These are phyloP conservation scores for Diaporthe australafricana DNA, from an alignment of 2,329 filamentous ascomycete species.

Conservation along the genomic window DNA sequence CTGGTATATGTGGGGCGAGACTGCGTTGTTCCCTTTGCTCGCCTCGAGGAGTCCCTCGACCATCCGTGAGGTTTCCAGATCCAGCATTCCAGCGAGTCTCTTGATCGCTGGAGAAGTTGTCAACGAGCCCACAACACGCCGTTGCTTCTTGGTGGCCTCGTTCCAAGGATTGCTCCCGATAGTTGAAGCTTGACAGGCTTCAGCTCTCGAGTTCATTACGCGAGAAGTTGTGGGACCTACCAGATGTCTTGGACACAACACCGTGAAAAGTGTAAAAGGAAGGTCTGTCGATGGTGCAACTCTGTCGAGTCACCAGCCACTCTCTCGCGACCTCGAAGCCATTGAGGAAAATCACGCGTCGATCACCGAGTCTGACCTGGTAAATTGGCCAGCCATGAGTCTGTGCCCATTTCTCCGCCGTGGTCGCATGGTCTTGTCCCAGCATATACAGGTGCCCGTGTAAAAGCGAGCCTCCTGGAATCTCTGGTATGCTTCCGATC, in stretches of 20 bases:
- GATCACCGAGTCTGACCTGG: slow-evolving; percentile 26
- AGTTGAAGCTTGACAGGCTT: slow-evolving; percentile 8
- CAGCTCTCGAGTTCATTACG: background rate
- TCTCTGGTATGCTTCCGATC: slow-evolving; percentile 4
- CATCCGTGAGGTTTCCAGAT: slow-evolving; percentile 26
- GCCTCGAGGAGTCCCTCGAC: background rate
- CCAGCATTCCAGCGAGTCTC: slow-evolving; percentile 20
- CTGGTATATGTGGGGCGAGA: slow-evolving; percentile 32
- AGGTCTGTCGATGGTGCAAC: slow-evolving; percentile 22
- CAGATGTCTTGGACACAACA: slow-evolving; percentile 27
- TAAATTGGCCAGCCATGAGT: slow-evolving; percentile 26
- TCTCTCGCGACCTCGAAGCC: slow-evolving; percentile 26
- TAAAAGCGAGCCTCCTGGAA: slow-evolving; percentile 21
- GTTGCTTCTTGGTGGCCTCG: slow-evolving; percentile 28
- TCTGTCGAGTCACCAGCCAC: slow-evolving; percentile 27
- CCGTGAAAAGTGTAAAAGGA: slow-evolving; percentile 25
- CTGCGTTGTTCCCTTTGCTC: slow-evolving; percentile 4
- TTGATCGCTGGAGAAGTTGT: slow-evolving; percentile 28
- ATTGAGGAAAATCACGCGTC: slow-evolving; percentile 24
- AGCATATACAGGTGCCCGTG: slow-evolving; percentile 28
- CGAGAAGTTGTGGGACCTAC: background rate
- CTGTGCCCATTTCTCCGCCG: slow-evolving; percentile 19
- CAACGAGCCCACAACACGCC: slow-evolving; percentile 30
- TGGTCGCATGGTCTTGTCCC: slow-evolving; percentile 26
- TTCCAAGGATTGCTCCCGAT: slow-evolving; percentile 33